These are phyloP conservation scores for Paecilomyces sp. DNA, from an alignment of 2,329 filamentous ascomycete genomes.

Conservation along the genomic window DNA sequence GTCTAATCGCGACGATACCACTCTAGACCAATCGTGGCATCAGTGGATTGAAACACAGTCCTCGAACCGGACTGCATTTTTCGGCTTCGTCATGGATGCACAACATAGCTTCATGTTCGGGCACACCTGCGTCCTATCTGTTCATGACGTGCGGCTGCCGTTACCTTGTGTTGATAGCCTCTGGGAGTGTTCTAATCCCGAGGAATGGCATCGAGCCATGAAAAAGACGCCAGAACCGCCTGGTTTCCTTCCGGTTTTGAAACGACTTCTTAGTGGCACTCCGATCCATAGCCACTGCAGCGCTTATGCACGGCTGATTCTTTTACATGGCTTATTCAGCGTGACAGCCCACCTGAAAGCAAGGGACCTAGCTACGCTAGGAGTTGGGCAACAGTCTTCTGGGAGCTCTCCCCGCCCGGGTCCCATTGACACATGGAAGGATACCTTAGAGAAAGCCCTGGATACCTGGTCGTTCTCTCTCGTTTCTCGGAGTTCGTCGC, in stretches of 20 bases:
- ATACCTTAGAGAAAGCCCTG: slow-evolving; percentile 17
- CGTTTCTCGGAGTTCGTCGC: slow-evolving; percentile 15
- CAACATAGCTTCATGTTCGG: slow-evolving; percentile 22
- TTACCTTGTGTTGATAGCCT: slow-evolving; percentile 17
- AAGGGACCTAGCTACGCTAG: slow-evolving; percentile 12
- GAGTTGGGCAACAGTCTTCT: slow-evolving; percentile 10
- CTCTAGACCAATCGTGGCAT: slow-evolving; percentile 13
- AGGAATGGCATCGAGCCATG: slow-evolving; percentile 14
- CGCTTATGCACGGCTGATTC: slow-evolving; percentile 16
- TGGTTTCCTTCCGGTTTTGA: slow-evolving; percentile 16
- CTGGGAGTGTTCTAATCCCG: slow-evolving; percentile 14
- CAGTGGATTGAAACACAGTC: slow-evolving; percentile 19
- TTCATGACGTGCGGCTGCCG: slow-evolving; percentile 18
- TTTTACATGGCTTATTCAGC: slow-evolving; percentile 19
- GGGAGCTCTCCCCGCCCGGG: slow-evolving; percentile 4
- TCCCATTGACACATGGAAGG: slow-evolving; percentile 16
- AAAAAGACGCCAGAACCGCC: slow-evolving; percentile 11
- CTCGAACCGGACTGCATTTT: slow-evolving; percentile 18
- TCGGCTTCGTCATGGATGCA: slow-evolving; percentile 23
- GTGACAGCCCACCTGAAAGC: slow-evolving; percentile 18
- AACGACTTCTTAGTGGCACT: slow-evolving; percentile 12
- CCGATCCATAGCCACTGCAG: slow-evolving; percentile 15
- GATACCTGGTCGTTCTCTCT: slow-evolving; percentile 22
- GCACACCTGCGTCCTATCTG: slow-evolving; percentile 18
- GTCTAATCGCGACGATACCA: not conserved